Conservation (phyloP, 1,139 yeast genomes). For the Geotrichum bryndzae region DNA sequence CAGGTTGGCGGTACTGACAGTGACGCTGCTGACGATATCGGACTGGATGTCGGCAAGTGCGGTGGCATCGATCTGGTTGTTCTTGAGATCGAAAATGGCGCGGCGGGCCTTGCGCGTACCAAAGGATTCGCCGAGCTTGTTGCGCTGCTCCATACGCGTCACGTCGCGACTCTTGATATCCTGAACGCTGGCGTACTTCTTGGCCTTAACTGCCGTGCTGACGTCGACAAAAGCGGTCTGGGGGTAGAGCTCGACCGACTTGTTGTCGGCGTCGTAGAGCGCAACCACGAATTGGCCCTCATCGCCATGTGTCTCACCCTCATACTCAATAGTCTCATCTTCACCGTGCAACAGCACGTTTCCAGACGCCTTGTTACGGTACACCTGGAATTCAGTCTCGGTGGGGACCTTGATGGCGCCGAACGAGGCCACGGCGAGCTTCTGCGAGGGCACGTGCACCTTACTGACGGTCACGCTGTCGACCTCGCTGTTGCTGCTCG, state of each 20-base stretch:
- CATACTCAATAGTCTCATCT: constrained; percentile 59
- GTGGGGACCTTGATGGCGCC: constrained; percentile 65
- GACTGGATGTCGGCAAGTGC: constrained; percentile 66
- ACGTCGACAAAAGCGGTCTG: constrained; percentile 51
- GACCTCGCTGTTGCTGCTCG: background rate
- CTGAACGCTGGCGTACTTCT: constrained; percentile 49
- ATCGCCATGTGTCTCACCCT: constrained; percentile 46
- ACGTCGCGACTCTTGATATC: constrained; percentile 40
- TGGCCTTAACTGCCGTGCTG: constrained; percentile 40
- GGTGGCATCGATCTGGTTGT: constrained; percentile 81
- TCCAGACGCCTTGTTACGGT: constrained; percentile 39
- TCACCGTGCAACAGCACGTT: constrained; percentile 68
- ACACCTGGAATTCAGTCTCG: constrained; percentile 57
- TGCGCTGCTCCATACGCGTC: constrained; percentile 55
- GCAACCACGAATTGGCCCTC: constrained; percentile 39
- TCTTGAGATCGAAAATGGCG: constrained; percentile 73
- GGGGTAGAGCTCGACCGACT: constrained; percentile 55
- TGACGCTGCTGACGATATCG: constrained; percentile 78
- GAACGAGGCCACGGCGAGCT: constrained; percentile 47
- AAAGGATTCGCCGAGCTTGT: constrained; percentile 86
- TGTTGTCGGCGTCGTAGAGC: constrained; percentile 56
- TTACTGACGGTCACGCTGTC: constrained; percentile 10
- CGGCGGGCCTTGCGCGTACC: constrained; percentile 96
- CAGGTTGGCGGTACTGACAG: constrained; percentile 59
- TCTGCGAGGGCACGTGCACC: constrained; percentile 8